Evolutionary conservation across 495 filamentous ascomycete genomes (phyloP), one percentile per base, ranked within the genome.

Genomic region (Elaphomyces granulatus): DNA sequence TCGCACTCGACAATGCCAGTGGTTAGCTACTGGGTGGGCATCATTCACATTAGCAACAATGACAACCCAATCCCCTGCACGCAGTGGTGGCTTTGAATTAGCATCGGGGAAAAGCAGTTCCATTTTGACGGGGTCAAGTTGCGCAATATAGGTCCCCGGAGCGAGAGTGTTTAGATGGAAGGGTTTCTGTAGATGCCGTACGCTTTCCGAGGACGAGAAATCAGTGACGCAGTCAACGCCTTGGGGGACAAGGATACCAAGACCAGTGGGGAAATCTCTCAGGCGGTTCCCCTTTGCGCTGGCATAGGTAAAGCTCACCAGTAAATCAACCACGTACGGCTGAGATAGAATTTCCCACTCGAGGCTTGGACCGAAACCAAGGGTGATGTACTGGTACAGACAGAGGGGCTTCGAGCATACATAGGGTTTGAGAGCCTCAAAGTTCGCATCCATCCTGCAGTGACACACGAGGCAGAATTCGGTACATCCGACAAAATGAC

Each of bases 381-480:
- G 66, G n/a, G 71, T 69, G 74, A 94, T 82, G 61, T 92, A 94
- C 50, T 96, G 88, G 46, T 85, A 90, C 2, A 94, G 61, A 51
- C 88, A 96, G 6, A 96, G 66, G 2, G 70, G 71, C 15, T 75
- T 73, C 19, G 72, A 76, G 65, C 88, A 96, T 15, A 94, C 85
- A 48, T 90, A 94, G 0, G 88, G 88, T 43, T 86, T 88, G 32
- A 96, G 62, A n/a, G 87, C 80, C 47, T 87, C 83, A 34, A 93
- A 81, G 4, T 74, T 71, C 4, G 68, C 69, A n/a, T 72, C 53
- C 20, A 83, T 67, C 49, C 71, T 81, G 48, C 72, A 71, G 54
- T 93, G 83, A 48, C 88, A 96, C 10, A 87, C 75, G 30, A 92
- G 68, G 53, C 88, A 96, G 53, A 87, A 94, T 30, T 90, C 78